phyloP scores from a whole-genome alignment of 257 asterid genomes.

The Hygrophila difformis region DNA sequence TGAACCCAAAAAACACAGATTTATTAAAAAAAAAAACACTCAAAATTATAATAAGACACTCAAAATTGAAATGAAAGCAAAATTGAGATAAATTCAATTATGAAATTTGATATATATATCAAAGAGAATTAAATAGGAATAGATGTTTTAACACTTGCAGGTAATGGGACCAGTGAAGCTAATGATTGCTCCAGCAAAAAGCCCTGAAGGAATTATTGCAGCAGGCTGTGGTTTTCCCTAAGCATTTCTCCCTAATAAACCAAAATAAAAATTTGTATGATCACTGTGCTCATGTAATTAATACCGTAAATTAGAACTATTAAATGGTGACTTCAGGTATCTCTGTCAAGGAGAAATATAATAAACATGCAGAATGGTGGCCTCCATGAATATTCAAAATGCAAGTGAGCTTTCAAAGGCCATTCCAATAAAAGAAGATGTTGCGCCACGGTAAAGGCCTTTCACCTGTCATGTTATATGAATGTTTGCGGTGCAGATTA shows the following conservation, averaged over 20 bases:
- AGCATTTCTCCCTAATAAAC: constrained; percentile 48
- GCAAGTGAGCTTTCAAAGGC: constrained; percentile 89
- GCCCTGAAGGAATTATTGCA: constrained; percentile 66
- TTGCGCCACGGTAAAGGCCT: constrained; percentile 89
- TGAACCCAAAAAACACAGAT: too few species aligned
- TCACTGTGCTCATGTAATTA: constrained; percentile 9
- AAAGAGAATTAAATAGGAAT: too few species aligned
- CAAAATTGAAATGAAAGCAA: too few species aligned
- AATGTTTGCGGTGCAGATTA: constrained; percentile 7
- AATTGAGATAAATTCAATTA: too few species aligned
- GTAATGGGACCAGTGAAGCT: too few species aligned
- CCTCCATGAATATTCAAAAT: constrained; percentile 19
- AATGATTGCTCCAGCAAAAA: constrained; percentile 72
- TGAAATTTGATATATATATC: too few species aligned
- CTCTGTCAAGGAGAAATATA: too few species aligned
- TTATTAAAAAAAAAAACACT: too few species aligned
- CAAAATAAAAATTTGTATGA: neutral
- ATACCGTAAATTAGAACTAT: neutral
- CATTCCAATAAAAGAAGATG: constrained; percentile 88
- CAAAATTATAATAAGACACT: too few species aligned
- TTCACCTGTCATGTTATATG: constrained; percentile 45
- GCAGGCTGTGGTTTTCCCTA: constrained; percentile 56
- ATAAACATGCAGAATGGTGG: constrained; percentile 4
- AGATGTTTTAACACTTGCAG: too few species aligned
- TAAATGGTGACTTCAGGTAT: too few species aligned